These are phyloP conservation scores for Helicostylum pulchrum DNA, from an alignment of 192 early-diverging fungal species.

Conservation along the genomic window DNA sequence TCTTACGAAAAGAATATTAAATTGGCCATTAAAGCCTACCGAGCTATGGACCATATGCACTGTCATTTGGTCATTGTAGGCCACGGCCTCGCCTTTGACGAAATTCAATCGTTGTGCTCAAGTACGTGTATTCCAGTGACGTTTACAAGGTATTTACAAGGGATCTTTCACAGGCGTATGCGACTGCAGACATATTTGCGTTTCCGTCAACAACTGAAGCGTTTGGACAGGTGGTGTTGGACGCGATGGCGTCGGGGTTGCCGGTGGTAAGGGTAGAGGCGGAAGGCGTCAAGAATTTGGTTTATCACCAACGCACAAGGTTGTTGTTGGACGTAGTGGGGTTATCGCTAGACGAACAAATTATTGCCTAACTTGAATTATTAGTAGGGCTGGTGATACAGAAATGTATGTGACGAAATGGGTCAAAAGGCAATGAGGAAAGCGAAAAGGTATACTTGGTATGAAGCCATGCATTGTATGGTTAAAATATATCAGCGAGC, in stretches of 20 bases:
- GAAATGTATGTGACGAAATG: slow-evolving; percentile 4
- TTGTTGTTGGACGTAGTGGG: slow-evolving; percentile 16
- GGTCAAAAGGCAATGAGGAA: slow-evolving; percentile 5
- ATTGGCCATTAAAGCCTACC: slow-evolving; percentile 26
- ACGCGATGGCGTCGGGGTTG: slow-evolving; percentile 33
- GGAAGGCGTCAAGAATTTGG: slow-evolving; percentile 30
- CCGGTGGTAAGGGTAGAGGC: slow-evolving; percentile 30
- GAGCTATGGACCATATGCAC: slow-evolving; percentile 28
- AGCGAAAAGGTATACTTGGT: slow-evolving; percentile 21
- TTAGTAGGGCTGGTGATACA: slow-evolving; percentile 10
- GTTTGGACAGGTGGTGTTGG: slow-evolving; percentile 35
- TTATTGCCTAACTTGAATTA: slow-evolving; percentile 1
- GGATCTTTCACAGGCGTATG: slow-evolving; percentile 31
- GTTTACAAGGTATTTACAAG: slow-evolving; percentile 29
- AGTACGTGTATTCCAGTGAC: slow-evolving; percentile 32
- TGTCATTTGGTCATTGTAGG: slow-evolving; percentile 36
- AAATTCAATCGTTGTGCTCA: slow-evolving; percentile 23
- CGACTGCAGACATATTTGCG: slow-evolving; percentile 34
- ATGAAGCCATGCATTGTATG: slow-evolving; percentile 23
- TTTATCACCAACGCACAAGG: slow-evolving; percentile 20
- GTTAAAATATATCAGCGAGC: slow-evolving; percentile 17
- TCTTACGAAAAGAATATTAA: slow-evolving; percentile 38
- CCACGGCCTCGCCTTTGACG: slow-evolving; percentile 31
- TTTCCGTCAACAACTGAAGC: slow-evolving; percentile 36
- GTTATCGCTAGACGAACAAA: slow-evolving; percentile 2